Base-by-base conservation (phyloP, 768 basidiomycete species). In the Exsudoporus frostii region DNA sequence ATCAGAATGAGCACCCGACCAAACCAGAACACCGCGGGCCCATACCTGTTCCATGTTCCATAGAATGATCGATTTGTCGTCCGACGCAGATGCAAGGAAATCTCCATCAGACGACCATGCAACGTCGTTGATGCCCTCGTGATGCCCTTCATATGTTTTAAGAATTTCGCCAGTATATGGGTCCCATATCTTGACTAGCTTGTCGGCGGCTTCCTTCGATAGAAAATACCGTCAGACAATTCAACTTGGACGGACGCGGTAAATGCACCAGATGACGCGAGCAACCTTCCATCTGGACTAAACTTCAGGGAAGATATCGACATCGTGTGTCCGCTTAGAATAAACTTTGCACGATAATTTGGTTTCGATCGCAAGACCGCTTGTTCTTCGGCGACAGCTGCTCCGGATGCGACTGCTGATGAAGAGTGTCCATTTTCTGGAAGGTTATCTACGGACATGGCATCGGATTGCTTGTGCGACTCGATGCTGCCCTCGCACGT, bases 41-140 rank as follows among this genome's bases (percentile, higher is more conserved):
- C 63, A 40, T 55, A 88, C 90, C 49, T 76, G 67, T 60, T 89
- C 85, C 62, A 89, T 71, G 64, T 83, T 82, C 94, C 94, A 96
- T 54, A 97, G 81, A 29, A 86, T 79, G 51, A 96, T 82, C 0
- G 89, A 88, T 60, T 89, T 88, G 71, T 98, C 96, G 68, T 99
- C 96, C 5, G 92, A 96, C 0, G 92, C 94, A 37, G 92, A 92
- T 1, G 96, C 94, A 33, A 98, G 70, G 64, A 85, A 88, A 50
- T 86, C 80, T 22, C 85, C 85, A 65, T 96, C 89, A 50, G 73
- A 73, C 0, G 93, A 91, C 89, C 94, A 96, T 17, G 92, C 88
- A 55, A 98, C 73, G 64, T 96, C 92, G 43, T 92, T 94, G 55
- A 98, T 84, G 2, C 96, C 96, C 66, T 86, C 79, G 7, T 77